These are phyloP conservation scores for Russula lepida DNA, from an alignment of 768 basidiomycete genomes.

Conservation along the genomic window DNA sequence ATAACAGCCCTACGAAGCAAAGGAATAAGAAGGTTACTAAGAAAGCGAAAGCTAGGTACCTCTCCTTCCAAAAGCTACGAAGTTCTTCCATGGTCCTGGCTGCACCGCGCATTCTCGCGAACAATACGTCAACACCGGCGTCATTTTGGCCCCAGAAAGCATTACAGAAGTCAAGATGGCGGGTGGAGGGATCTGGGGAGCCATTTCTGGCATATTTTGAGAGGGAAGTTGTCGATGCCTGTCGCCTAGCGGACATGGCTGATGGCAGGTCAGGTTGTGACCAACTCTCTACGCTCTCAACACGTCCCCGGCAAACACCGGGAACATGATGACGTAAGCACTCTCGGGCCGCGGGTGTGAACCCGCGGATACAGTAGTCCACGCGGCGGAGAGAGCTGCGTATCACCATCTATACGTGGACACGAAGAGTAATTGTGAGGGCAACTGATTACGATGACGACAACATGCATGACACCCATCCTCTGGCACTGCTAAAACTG, in stretches of 20 bases:
- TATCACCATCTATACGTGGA: too few species aligned
- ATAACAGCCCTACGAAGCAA: constrained; percentile 58
- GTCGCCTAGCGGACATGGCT: constrained; percentile 64
- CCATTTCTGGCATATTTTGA: constrained; percentile 55
- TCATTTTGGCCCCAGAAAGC: constrained; percentile 90
- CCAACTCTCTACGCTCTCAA: not conserved
- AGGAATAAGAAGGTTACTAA: not conserved
- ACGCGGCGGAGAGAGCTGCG: too few species aligned
- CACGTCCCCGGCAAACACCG: not conserved
- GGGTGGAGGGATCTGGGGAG: constrained; percentile 40
- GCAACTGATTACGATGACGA: not conserved
- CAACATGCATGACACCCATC: not conserved
- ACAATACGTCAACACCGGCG: constrained; percentile 84
- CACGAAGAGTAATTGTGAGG: too few species aligned
- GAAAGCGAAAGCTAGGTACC: constrained; percentile 43
- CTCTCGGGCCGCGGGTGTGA: not conserved
- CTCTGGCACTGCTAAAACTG: constrained; percentile 42
- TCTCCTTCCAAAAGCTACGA: constrained; percentile 84
- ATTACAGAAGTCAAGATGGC: constrained; percentile 87
- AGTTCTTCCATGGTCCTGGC: constrained; percentile 84
- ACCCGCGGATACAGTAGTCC: not conserved
- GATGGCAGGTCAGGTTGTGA: constrained; percentile 3
- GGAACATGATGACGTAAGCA: not conserved
- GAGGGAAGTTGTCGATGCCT: constrained; percentile 75
- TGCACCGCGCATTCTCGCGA: constrained; percentile 83